Evolutionary conservation across 176 grass and related monocot genomes (phyloP), one percentile per base, ranked within the genome.

Genomic region (Bromus sterilis): DNA sequence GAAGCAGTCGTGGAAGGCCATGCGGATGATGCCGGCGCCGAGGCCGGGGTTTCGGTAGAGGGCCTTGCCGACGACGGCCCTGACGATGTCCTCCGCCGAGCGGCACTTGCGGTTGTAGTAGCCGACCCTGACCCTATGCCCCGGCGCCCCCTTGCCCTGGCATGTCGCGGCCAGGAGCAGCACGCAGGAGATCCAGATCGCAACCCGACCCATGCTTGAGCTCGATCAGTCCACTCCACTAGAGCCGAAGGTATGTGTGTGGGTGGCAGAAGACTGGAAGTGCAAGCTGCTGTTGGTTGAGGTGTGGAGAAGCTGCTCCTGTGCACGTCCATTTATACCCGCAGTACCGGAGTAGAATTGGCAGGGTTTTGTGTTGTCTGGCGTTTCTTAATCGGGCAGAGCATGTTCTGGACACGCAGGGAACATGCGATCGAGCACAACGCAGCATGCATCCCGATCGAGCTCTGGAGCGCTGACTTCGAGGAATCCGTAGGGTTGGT

Each of bases 1-100:
- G 75, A 95, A 95, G 74, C 93, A 95, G 80, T 95, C 93, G 42
- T 95, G 93, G 82, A 95, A 95, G 28, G 63, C 48, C 89, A 95
- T 82, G 40, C 93, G 78, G 62, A 95, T 76, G 72, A 92, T 43
- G 13, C 87, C 87, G 24, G 93, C 93, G 43, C 84, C 93, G 23
- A 85, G 3, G 61, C 93, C 93, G 13, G 71, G 80, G 35, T 80
- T 43, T 18, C 4, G 0, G 0, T 3, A 1, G 29, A 82, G 5
- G 41, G 87, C 78, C 9, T 41, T 77, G 3, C 21, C 13, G 5
- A 95, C 81, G 60, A 78, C 77, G 0, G n/a, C 3, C 36, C 18
- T 49, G 11, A 92, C 71, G 56, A 89, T 77, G 29, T 13, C 4
- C 64, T 94, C 93, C 7, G 87, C 93, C 1, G 2, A 3, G 2